These are phyloP conservation scores for Verticillium alfalfae DNA, from an alignment of 2,329 filamentous ascomycete genomes.

Conservation along the genomic window DNA sequence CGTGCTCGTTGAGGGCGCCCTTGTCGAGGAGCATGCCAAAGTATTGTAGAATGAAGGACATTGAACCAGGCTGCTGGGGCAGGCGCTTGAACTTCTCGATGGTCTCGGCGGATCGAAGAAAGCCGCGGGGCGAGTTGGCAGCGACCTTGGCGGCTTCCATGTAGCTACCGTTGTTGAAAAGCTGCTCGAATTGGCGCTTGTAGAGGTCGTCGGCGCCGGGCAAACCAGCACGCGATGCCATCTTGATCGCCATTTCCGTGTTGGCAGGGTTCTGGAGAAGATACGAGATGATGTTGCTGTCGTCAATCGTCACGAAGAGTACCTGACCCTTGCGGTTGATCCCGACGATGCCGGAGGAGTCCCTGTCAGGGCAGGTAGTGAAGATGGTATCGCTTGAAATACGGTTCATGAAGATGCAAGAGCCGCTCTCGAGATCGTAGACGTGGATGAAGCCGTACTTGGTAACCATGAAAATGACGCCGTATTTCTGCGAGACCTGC, in stretches of 20 bases:
- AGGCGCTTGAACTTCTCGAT: conserved; percentile 94
- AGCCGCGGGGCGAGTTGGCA: conserved; percentile 92
- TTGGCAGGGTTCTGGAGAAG: conserved; percentile 95
- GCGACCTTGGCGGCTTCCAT: conserved; percentile 90
- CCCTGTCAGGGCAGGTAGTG: conserved; percentile 78
- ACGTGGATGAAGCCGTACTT: conserved; percentile 99
- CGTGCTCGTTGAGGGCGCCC: conserved; percentile 84
- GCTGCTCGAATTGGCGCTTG: conserved; percentile 84
- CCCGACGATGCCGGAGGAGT: conserved; percentile 82
- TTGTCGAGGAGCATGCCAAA: conserved; percentile 97
- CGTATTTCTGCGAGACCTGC: conserved; percentile 95
- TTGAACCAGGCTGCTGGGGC: conserved; percentile 73
- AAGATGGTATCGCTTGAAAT: conserved; percentile 99
- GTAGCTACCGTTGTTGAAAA: conserved; percentile 76
- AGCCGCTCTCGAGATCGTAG: conserved; percentile 93
- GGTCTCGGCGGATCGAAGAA: conserved; percentile 88
- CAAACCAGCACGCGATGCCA: conserved; percentile 88
- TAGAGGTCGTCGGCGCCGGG: conserved; percentile 93
- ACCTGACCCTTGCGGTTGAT: conserved; percentile 98
- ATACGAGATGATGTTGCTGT: conserved; percentile 86
- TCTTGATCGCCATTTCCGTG: conserved; percentile 87
- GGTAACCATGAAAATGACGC: conserved; percentile 93
- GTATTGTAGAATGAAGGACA: conserved; percentile 94
- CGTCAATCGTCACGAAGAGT: conserved; percentile 87
- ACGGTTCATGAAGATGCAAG: conserved; percentile 98